Evolutionary conservation across 495 filamentous ascomycete species (phyloP).

Genomic region (Trichoderma asperelloides): DNA sequence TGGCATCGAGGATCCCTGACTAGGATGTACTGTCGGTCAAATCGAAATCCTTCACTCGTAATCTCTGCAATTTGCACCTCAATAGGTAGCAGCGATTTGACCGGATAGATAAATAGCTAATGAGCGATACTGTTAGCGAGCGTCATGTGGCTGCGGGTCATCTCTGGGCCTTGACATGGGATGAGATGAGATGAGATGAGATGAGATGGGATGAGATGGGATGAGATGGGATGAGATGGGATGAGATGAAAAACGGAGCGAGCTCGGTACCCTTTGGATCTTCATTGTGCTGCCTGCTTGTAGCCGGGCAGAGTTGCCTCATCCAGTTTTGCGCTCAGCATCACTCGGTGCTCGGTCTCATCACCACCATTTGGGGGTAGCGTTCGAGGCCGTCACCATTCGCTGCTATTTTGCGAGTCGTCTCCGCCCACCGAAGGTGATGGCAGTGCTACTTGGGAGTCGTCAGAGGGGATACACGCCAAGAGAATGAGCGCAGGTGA

Average conservation of each 20-base stretch:
- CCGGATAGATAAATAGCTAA: conserved; percentile 1
- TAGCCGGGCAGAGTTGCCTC: not conserved
- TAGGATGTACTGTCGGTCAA: conserved; percentile 1
- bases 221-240: not conserved
- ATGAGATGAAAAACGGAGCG: not conserved
- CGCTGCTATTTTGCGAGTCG: not conserved
- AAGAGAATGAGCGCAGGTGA: not conserved
- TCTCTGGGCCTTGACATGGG: not conserved
- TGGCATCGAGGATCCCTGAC: not conserved
- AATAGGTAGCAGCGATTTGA: not conserved
- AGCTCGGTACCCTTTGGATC: conserved; percentile 4
- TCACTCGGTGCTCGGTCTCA: not conserved
- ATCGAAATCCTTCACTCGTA: not conserved
- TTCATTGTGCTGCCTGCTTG: not conserved
- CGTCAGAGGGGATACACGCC: not conserved
- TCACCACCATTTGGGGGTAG: not conserved
- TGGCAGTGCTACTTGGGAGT: not conserved
- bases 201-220: not conserved
- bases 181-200: not conserved
- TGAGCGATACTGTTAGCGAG: not conserved
- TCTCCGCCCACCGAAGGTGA: not conserved
- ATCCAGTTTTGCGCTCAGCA: not conserved
- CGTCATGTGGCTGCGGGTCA: not conserved
- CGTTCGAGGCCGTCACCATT: not conserved
- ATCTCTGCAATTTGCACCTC: not conserved